phyloP scores from a whole-genome alignment of 148 eudicot genomes.

The Persicaria maculosa region DNA sequence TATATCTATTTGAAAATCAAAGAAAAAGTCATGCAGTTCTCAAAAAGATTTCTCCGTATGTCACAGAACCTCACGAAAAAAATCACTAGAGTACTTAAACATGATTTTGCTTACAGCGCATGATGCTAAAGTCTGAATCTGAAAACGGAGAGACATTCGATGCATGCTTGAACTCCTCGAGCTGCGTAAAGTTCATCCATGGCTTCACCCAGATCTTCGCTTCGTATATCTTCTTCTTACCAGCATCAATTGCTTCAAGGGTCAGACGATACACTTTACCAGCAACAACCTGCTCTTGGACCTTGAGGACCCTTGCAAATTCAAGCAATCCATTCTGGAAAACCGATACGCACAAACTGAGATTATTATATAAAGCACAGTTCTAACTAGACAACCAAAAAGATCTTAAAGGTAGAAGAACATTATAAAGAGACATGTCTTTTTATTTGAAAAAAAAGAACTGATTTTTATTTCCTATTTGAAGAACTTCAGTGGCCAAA shows the following conservation, averaged over 20 bases:
- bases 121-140: slow-evolving; percentile 27
- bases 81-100: neutral
- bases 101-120: slow-evolving; percentile 25
- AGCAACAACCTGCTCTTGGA: slow-evolving; percentile 16
- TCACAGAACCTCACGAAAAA: neutral
- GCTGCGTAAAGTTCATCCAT: slow-evolving; percentile 16
- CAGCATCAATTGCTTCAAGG: slow-evolving; percentile 10
- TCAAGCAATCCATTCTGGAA: slow-evolving; percentile 11
- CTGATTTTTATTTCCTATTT: no score
- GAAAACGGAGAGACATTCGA: slow-evolving; percentile 19
- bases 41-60: neutral
- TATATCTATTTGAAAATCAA: neutral
- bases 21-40: neutral
- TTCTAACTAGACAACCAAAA: neutral
- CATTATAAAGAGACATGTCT: neutral
- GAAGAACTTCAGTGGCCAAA: neutral
- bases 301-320: slow-evolving; percentile 11
- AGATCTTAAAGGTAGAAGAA: no score
- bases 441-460: neutral
- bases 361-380: neutral
- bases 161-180: slow-evolving; percentile 15
- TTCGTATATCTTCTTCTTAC: slow-evolving; percentile 11
- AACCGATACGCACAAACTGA: neutral
- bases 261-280: slow-evolving; percentile 15
- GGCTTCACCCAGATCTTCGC: slow-evolving; percentile 20